Conservation (phyloP, 495 filamentous ascomycete genomes). For the Hypomontagnella submonticulosa region DNA sequence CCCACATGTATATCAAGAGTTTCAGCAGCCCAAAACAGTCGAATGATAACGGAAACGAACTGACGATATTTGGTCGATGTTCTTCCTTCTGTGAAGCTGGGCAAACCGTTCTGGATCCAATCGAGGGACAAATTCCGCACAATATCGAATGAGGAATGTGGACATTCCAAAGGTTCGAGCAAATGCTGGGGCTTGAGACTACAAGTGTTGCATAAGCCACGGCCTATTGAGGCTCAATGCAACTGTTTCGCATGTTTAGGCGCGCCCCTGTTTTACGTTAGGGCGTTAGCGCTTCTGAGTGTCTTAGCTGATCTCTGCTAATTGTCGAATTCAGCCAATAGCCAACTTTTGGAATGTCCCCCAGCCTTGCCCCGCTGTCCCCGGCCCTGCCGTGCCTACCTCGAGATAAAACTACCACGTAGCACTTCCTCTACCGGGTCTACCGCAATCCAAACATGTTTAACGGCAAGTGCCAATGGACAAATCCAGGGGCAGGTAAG, state of each 20-base stretch:
- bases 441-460: slow-evolving; percentile 27
- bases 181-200: slow-evolving; percentile 29
- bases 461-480: slow-evolving; percentile 12
- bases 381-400: slow-evolving; percentile 7
- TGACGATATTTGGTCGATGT: slow-evolving; percentile 6
- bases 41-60: slow-evolving; percentile 23
- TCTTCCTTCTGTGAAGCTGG: neutral
- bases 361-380: slow-evolving; percentile 15
- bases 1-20: slow-evolving; percentile 24
- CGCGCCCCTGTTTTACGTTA: slow-evolving; percentile 39
- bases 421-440: slow-evolving; percentile 11
- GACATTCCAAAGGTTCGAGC: slow-evolving; percentile 31
- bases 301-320: slow-evolving; percentile 5
- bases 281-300: slow-evolving; percentile 17
- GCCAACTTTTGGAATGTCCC: slow-evolving; percentile 38
- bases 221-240: slow-evolving; percentile 39
- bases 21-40: slow-evolving; percentile 15
- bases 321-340: slow-evolving; percentile 15
- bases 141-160: slow-evolving; percentile 11
- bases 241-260: slow-evolving; percentile 26
- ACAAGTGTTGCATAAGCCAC: slow-evolving; percentile 43
- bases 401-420: slow-evolving; percentile 33
- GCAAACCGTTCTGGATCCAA: too few species aligned
- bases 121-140: too few species aligned
- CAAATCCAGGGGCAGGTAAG: slow-evolving; percentile 13